A percentile compares a stretch with the other conserved stretches of the same genome.
phyloP scores from a whole-genome alignment of 345 rosid genomes.

The Cardamine occulta region DNA sequence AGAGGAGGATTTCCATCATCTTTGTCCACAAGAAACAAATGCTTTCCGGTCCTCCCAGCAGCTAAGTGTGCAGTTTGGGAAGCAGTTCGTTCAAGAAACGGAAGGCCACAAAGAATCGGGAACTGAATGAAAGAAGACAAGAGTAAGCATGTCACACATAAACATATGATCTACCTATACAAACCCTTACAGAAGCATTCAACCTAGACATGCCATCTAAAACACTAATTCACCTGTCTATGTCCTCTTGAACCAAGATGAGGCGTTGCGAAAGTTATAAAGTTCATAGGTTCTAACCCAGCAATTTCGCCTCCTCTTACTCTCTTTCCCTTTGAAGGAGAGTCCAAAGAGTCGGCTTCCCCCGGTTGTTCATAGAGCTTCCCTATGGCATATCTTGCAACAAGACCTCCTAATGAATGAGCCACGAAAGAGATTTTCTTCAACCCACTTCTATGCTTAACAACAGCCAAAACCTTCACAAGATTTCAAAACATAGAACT shows the following conservation, averaged over 20 bases:
- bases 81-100: constrained; percentile 87
- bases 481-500: constrained; percentile 23
- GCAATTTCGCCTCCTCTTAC: constrained; percentile 56
- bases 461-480: constrained; percentile 73
- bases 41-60: constrained; percentile 92
- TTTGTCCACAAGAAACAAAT: constrained; percentile 81
- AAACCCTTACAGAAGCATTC: constrained; percentile 15
- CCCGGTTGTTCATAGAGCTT: constrained; percentile 59
- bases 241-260: constrained; percentile 97
- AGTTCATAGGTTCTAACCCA: constrained; percentile 91
- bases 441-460: constrained; percentile 58
- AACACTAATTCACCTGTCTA: constrained; percentile 63
- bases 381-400: constrained; percentile 93
- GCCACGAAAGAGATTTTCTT: constrained; percentile 91
- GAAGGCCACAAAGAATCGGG: constrained; percentile 90
- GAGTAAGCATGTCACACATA: constrained; percentile 21
- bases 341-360: constrained; percentile 40
- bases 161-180: not conserved
- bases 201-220: constrained; percentile 33
- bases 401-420: constrained; percentile 94
- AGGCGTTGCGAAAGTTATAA: constrained; percentile 92
- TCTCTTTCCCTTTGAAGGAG: constrained; percentile 42
- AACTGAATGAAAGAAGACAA: constrained; percentile 49
- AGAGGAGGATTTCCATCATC: constrained; percentile 83
- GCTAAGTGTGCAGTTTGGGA: constrained; percentile 84